Percentiles rank a stretch among this genome's conserved stretches.
phyloP scores from a whole-genome alignment of 129 eudicot species.

The Logfia minima region DNA sequence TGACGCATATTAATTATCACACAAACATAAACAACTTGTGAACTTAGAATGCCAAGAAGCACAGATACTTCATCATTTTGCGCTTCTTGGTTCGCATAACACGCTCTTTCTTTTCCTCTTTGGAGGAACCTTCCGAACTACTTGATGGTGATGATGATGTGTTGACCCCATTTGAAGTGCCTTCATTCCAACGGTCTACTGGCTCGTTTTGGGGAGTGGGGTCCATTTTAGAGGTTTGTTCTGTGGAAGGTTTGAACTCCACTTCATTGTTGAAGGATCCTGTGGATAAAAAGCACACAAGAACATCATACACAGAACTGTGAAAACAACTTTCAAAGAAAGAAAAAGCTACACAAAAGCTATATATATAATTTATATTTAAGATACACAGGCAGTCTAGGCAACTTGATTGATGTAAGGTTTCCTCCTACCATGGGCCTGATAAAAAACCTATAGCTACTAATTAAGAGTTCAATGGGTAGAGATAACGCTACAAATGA shows the following conservation, averaged over 20 bases:
- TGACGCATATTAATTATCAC: not conserved
- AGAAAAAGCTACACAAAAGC: not conserved
- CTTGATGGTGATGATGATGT: conserved; percentile 24
- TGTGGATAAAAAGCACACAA: conserved; percentile 19
- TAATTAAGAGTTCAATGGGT: no score
- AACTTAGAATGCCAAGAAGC: conserved; percentile 50
- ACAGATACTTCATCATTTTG: conserved; percentile 49
- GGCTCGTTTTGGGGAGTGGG: not conserved
- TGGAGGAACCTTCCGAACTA: conserved; percentile 19
- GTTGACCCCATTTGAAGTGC: conserved; percentile 24
- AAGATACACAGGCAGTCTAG: no score
- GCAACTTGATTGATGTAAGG: no score
- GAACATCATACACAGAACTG: conserved; percentile 8
- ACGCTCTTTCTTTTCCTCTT: conserved; percentile 36
- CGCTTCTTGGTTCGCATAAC: conserved; percentile 43
- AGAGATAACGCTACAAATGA: no score
- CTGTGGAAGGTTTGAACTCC: conserved; percentile 26
- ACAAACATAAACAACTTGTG: conserved; percentile 9
- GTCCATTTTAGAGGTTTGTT: conserved; percentile 29
- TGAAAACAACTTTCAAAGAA: not conserved
- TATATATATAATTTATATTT: not conserved
- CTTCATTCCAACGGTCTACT: conserved; percentile 9
- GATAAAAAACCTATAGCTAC: no score
- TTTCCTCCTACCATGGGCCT: no score
- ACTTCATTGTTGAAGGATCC: conserved; percentile 30